Evolutionary conservation across 2,329 filamentous ascomycete genomes (phyloP), one percentile per base, ranked within the genome.

Genomic region (Rosellinia necatrix): DNA sequence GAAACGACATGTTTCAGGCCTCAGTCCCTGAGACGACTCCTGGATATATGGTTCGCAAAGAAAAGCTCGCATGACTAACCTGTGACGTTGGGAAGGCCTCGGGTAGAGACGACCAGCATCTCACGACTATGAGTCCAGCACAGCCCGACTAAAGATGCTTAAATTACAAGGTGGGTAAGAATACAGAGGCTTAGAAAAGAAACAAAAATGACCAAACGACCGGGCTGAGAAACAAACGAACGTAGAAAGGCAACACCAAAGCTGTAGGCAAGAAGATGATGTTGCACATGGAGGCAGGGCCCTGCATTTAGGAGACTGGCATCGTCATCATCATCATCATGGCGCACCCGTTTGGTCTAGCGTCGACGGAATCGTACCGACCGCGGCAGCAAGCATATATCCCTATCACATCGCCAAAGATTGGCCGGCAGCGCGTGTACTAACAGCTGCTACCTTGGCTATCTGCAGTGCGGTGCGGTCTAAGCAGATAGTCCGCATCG

Each of bases 61-160:
- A 56, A 55, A 58, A 34, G 46, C 10, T 32, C 49, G 25, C 29
- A 48, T 51, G 44, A 71, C 71, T 66, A 42, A 72, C 71, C 70
- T 72, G 72, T 65, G 61, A 67, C 62, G 64, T 60, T 60, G 61
- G 55, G 58, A 63, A 64, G 43, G 50, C 56, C 61, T 59, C 58
- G 62, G 61, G 43, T 53, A 59, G 64, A 71, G 65, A 69, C 49
- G 68, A 38, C 70, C 67, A 66, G 66, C 70, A 73, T 72, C 68
- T 70, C 68, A 70, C n/a, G n/a, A 54, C 69, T 66, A 68, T 51
- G 47, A 53, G n/a, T 64, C 38, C 41, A 64, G 60, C 65, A 68
- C 60, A 66, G 67, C 69, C 67, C 56, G 60, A 59, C 50, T 59
- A 61, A 62, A 63, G 55, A 60, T 59, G 54, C 66, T 59, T 64